phyloP scores from a whole-genome alignment of 2,329 filamentous ascomycete genomes.

The Pseudogymnoascus sp. region DNA sequence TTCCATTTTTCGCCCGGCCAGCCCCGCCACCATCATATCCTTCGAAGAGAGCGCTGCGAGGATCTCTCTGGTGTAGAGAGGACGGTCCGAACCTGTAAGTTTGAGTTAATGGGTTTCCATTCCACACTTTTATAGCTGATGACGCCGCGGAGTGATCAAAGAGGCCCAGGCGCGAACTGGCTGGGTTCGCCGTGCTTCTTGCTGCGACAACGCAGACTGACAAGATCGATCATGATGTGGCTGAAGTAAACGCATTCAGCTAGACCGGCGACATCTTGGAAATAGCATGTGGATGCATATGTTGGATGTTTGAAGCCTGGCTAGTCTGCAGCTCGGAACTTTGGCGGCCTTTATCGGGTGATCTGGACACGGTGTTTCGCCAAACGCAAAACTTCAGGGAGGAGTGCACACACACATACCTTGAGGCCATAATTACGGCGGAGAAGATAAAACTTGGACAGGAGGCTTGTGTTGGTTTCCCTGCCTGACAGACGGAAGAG shows the following conservation, averaged over 20 bases:
- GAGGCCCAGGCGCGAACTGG: not conserved
- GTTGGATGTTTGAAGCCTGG: not conserved
- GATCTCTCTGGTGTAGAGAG: constrained; percentile 66
- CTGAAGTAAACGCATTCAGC: not conserved
- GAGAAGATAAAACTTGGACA: constrained; percentile 8
- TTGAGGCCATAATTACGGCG: constrained; percentile 1
- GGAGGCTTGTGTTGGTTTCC: constrained; percentile 21
- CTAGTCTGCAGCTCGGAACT: not conserved
- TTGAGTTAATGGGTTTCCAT: not conserved
- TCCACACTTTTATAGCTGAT: not conserved
- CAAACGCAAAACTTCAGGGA: not conserved
- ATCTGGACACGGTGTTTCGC: not conserved
- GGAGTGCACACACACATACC: not conserved
- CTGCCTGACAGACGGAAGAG: not conserved
- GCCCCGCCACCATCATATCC: constrained; percentile 54
- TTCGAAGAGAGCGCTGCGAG: constrained; percentile 67
- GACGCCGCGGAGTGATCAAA: not conserved
- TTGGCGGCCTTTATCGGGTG: not conserved
- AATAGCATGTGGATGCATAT: not conserved
- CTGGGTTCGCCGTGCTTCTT: not conserved
- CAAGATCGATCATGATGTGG: not conserved
- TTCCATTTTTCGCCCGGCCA: constrained; percentile 10
- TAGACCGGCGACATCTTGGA: not conserved
- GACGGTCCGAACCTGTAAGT: constrained; percentile 56
- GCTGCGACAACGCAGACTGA: not conserved